These are phyloP conservation scores for Hydrangea macrophylla DNA, from an alignment of 148 eudicot genomes.

Conservation along the genomic window DNA sequence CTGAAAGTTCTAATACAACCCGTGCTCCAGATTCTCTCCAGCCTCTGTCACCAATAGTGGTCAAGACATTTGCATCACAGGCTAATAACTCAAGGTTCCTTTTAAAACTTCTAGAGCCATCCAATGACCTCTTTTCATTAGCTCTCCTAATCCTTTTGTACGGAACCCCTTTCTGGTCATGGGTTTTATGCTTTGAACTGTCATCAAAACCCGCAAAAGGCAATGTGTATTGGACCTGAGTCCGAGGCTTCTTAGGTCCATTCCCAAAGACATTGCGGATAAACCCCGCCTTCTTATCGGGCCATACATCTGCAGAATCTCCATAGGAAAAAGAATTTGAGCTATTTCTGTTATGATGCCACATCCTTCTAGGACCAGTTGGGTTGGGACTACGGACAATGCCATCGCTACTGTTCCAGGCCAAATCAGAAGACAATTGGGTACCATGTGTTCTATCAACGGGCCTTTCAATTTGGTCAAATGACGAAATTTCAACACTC, in stretches of 20 bases:
- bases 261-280: slow-evolving; percentile 44
- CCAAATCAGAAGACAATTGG: slow-evolving; percentile 25
- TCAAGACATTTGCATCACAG: slow-evolving; percentile 73
- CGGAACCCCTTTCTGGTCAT: slow-evolving; percentile 49
- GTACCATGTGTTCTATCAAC: slow-evolving; percentile 18
- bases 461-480: slow-evolving; percentile 35
- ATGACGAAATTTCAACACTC: slow-evolving; percentile 51
- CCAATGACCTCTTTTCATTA: slow-evolving; percentile 56
- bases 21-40: slow-evolving; percentile 91
- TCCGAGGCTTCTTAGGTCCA: slow-evolving; percentile 89
- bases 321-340: slow-evolving; percentile 35
- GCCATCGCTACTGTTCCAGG: slow-evolving; percentile 31
- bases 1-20: slow-evolving; percentile 60
- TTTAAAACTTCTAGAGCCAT: slow-evolving; percentile 36
- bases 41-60: slow-evolving; percentile 65
- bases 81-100: slow-evolving; percentile 54
- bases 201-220: slow-evolving; percentile 54
- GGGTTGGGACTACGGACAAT: slow-evolving; percentile 28
- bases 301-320: slow-evolving; percentile 34
- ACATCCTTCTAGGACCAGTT: slow-evolving; percentile 35
- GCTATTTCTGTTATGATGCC: slow-evolving; percentile 33
- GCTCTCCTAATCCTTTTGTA: slow-evolving; percentile 70
- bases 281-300: slow-evolving; percentile 45
- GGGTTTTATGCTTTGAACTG: slow-evolving; percentile 35
- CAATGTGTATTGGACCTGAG: slow-evolving; percentile 79